phyloP scores from a whole-genome alignment of 768 basidiomycete species.

The Kwoniella sp. region DNA sequence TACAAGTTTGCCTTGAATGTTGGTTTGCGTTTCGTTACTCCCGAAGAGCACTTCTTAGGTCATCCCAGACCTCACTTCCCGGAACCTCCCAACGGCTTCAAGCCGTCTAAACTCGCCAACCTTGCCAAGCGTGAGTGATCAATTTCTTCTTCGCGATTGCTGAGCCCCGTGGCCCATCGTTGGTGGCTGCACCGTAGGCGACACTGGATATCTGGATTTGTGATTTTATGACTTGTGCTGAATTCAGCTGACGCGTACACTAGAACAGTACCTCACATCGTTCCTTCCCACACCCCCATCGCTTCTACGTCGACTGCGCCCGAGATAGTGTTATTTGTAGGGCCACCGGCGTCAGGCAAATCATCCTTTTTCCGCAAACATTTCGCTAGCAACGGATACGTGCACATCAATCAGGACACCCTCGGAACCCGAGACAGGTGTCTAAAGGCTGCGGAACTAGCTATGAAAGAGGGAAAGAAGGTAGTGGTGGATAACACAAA shows the following conservation, averaged over 20 bases:
- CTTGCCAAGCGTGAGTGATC: conserved; percentile 51
- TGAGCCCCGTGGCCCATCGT: too few species aligned
- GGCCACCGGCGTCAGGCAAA: conserved; percentile 73
- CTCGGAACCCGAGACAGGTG: conserved; percentile 76
- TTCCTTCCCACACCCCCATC: conserved; percentile 59
- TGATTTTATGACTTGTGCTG: too few species aligned
- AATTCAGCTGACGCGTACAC: neutral
- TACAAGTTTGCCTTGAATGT: conserved; percentile 81
- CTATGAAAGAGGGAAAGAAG: conserved; percentile 63
- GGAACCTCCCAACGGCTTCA: conserved; percentile 69
- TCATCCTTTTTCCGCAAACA: conserved; percentile 72
- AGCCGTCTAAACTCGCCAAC: conserved; percentile 60
- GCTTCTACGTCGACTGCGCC: conserved; percentile 39
- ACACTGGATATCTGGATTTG: neutral
- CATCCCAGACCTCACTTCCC: conserved; percentile 55
- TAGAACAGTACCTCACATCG: conserved; percentile 56
- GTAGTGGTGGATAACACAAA: conserved; percentile 95
- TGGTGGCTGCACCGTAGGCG: too few species aligned
- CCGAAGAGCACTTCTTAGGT: conserved; percentile 83
- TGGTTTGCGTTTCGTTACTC: conserved; percentile 73
- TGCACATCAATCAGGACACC: conserved; percentile 84
- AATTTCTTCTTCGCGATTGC: neutral
- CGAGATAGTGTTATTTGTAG: conserved; percentile 66
- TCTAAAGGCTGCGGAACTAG: conserved; percentile 65
- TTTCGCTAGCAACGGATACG: conserved; percentile 70